Conservation (phyloP, 495 filamentous ascomycete species). For the Patellaria atrata region DNA sequence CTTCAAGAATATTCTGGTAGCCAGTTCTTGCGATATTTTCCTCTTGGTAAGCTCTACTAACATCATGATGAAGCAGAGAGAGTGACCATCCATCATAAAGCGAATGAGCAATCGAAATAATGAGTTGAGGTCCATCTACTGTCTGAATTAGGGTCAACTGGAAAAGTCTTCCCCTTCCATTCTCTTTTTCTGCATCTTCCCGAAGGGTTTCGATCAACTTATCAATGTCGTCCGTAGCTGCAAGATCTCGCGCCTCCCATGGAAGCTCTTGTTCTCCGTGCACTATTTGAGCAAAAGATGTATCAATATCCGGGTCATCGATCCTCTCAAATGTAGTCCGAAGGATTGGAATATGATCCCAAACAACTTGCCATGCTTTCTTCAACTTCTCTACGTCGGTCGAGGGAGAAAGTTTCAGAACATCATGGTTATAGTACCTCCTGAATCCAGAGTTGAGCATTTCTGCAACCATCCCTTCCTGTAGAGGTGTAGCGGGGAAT, state of each 20-base stretch:
- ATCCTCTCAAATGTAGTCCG: slow-evolving; percentile 56
- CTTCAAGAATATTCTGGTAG: slow-evolving; percentile 35
- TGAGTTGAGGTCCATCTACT: slow-evolving; percentile 30
- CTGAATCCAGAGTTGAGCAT: slow-evolving; percentile 52
- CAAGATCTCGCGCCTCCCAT: slow-evolving; percentile 6
- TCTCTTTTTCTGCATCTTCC: slow-evolving; percentile 4
- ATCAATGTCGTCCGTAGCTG: slow-evolving; percentile 7
- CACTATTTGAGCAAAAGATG: slow-evolving; percentile 52
- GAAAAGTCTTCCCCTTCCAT: slow-evolving; percentile 9
- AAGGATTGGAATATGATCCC: slow-evolving; percentile 50
- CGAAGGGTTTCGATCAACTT: slow-evolving; percentile 16
- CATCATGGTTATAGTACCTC: slow-evolving; percentile 69
- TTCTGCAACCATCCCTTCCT: slow-evolving; percentile 68
- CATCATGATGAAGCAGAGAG: slow-evolving; percentile 48
- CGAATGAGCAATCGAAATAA: slow-evolving; percentile 63
- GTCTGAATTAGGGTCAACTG: slow-evolving; percentile 22
- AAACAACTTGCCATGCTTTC: slow-evolving; percentile 43
- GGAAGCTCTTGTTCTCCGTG: slow-evolving; percentile 21
- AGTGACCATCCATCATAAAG: slow-evolving; percentile 70
- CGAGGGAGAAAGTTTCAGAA: slow-evolving; percentile 37
- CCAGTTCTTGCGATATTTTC: slow-evolving; percentile 27
- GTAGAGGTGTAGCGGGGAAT: slow-evolving; percentile 55
- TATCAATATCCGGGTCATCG: slow-evolving; percentile 37
- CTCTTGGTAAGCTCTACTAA: slow-evolving; percentile 42
- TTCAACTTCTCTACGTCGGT: slow-evolving; percentile 40